Conservation (phyloP, 2,329 filamentous ascomycete genomes). For the Diaporthe ilicicola region DNA sequence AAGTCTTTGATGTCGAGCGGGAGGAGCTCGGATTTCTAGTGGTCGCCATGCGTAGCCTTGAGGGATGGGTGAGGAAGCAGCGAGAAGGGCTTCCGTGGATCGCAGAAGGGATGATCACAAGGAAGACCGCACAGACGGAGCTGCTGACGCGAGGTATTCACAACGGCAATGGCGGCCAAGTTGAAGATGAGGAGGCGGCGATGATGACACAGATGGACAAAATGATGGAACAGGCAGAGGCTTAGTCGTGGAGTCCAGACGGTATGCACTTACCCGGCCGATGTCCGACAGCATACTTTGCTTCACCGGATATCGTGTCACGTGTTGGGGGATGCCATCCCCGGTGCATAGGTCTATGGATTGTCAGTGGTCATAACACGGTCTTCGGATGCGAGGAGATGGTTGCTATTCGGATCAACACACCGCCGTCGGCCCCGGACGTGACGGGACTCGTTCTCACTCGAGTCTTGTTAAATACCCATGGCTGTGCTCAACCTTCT, state of each 20-base stretch:
- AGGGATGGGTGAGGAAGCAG: conserved; percentile 72
- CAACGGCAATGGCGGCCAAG: conserved; percentile 41
- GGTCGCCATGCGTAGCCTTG: conserved; percentile 82
- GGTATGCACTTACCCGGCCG: background rate
- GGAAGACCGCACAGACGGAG: conserved; percentile 66
- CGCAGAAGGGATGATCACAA: conserved; percentile 62
- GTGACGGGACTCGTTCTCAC: conserved; percentile 39
- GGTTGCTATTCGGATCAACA: background rate
- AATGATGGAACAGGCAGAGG: conserved; percentile 42
- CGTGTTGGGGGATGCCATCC: too few species aligned
- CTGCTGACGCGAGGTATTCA: conserved; percentile 60
- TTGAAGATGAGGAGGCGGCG: conserved; percentile 35
- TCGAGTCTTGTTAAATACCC: conserved; percentile 59
- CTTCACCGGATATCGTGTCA: background rate
- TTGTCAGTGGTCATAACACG: background rate
- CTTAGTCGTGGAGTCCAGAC: conserved; percentile 26
- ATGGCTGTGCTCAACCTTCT: conserved; percentile 59
- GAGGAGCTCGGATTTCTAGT: conserved; percentile 95
- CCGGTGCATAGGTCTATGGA: background rate
- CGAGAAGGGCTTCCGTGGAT: conserved; percentile 62
- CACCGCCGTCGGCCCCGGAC: background rate
- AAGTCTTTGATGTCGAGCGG: conserved; percentile 94
- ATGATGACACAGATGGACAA: conserved; percentile 53
- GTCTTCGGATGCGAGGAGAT: background rate
- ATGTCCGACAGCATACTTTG: background rate